These are phyloP conservation scores for Aureobasidium sp. DNA, from an alignment of 2,329 filamentous ascomycete genomes.

Conservation along the genomic window DNA sequence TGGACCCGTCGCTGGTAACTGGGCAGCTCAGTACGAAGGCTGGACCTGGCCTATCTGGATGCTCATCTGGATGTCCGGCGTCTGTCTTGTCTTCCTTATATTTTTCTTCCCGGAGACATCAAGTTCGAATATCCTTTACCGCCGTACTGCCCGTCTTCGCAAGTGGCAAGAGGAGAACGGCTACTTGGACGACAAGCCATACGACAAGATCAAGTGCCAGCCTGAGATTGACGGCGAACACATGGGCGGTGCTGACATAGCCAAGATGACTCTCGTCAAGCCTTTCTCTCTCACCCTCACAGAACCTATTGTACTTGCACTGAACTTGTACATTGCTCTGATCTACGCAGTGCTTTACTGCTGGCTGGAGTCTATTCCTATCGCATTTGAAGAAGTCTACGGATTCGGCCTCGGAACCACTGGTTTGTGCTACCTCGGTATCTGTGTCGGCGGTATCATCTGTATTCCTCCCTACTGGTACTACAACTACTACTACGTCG, in stretches of 20 bases:
- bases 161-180: slow-evolving; percentile 31
- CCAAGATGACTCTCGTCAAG: slow-evolving; percentile 33
- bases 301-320: slow-evolving; percentile 32
- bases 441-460: slow-evolving; percentile 32
- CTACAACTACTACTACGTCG: slow-evolving; percentile 21
- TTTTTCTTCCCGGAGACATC: slow-evolving; percentile 19
- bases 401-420: slow-evolving; percentile 22
- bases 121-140: slow-evolving; percentile 32
- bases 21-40: slow-evolving; percentile 28
- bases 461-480: slow-evolving; percentile 22
- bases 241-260: slow-evolving; percentile 31
- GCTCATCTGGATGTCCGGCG: slow-evolving; percentile 32
- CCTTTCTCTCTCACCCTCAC: slow-evolving; percentile 35
- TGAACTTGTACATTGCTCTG: slow-evolving; percentile 36
- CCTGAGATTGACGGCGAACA: slow-evolving; percentile 29
- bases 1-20: slow-evolving; percentile 34
- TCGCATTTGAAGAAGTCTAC: slow-evolving; percentile 35
- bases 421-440: slow-evolving; percentile 32
- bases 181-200: slow-evolving; percentile 18
- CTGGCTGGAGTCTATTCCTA: slow-evolving; percentile 36
- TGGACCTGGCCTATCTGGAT: slow-evolving; percentile 36
- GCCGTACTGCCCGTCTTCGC: slow-evolving; percentile 29
- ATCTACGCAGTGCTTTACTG: slow-evolving; percentile 37
- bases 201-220: slow-evolving; percentile 31
- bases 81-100: slow-evolving; percentile 30